Conservation (phyloP, 2,329 filamentous ascomycete species). For the Pestalotiopsis sp. region DNA sequence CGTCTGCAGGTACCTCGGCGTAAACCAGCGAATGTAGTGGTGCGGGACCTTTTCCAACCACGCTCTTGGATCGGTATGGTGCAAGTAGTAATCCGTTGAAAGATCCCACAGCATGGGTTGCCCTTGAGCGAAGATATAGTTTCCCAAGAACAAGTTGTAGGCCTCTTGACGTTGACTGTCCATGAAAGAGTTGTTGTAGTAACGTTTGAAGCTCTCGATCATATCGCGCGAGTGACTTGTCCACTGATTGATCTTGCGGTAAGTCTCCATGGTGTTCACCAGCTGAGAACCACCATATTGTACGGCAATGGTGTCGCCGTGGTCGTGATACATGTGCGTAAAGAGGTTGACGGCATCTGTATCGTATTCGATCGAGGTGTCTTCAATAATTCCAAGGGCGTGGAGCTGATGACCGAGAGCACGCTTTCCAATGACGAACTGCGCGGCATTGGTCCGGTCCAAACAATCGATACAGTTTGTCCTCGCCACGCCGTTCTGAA, state of each 20-base stretch:
- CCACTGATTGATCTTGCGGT: constrained; percentile 99
- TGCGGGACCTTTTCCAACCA: constrained; percentile 64
- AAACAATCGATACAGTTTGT: constrained; percentile 99
- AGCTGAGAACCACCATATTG: constrained; percentile 97
- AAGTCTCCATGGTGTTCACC: constrained; percentile 99
- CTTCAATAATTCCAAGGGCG: constrained; percentile 82
- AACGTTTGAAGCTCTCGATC: constrained; percentile 98
- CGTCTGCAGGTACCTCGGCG: constrained; percentile 67
- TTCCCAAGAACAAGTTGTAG: constrained; percentile 95
- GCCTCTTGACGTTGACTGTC: constrained; percentile 98
- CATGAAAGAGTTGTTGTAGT: constrained; percentile 98
- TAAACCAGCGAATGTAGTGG: constrained; percentile 90
- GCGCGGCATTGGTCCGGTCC: constrained; percentile 94
- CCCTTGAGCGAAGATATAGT: constrained; percentile 85
- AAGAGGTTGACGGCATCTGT: constrained; percentile 95
- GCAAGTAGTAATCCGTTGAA: constrained; percentile 91
- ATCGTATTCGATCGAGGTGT: constrained; percentile 83
- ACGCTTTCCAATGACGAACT: constrained; percentile 95
- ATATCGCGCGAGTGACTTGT: constrained; percentile 96
- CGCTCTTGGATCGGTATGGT: constrained; percentile 78
- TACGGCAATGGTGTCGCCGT: constrained; percentile 95
- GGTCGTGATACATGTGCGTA: constrained; percentile 97
- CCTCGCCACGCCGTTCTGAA: constrained; percentile 89
- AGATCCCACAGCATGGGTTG: constrained; percentile 98
- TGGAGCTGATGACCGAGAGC: constrained; percentile 91